phyloP scores from a whole-genome alignment of 1,284 basidiomycete genomes.

The Schizophyllum amplum region DNA sequence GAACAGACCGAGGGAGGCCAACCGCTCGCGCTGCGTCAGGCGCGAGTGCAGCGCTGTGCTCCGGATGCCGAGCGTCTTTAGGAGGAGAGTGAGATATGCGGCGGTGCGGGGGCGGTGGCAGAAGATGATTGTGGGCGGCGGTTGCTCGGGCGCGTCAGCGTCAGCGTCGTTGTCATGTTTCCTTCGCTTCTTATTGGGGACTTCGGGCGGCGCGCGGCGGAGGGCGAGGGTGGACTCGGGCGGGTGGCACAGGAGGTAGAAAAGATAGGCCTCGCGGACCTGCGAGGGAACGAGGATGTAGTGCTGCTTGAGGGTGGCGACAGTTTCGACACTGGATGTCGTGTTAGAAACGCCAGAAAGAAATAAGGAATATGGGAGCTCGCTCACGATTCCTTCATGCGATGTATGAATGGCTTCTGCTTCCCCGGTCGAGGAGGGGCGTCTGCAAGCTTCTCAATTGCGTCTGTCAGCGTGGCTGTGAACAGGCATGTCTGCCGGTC shows the following conservation, averaged over 20 bases:
- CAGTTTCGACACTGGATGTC: slow-evolving; percentile 71
- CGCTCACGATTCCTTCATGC: slow-evolving; percentile 71
- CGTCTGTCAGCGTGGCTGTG: slow-evolving; percentile 88
- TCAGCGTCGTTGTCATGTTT: slow-evolving; percentile 25
- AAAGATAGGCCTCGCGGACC: slow-evolving; percentile 90
- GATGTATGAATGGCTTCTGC: slow-evolving; percentile 80
- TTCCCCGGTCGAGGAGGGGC: slow-evolving; percentile 78
- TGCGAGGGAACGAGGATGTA: slow-evolving; percentile 95
- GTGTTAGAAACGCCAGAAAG: slow-evolving; percentile 1
- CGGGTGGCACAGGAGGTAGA: slow-evolving; percentile 83
- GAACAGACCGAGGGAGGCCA: slow-evolving; percentile 83
- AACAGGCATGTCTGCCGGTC: slow-evolving; percentile 94
- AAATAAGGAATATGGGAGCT: not conserved
- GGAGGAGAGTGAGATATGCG: slow-evolving; percentile 78
- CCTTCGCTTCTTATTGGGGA: slow-evolving; percentile 23
- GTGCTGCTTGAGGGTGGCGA: slow-evolving; percentile 77
- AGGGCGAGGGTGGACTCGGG: slow-evolving; percentile 69
- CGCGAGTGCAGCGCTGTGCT: slow-evolving; percentile 90
- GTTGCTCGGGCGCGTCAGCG: slow-evolving; percentile 53
- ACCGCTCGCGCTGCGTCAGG: slow-evolving; percentile 83
- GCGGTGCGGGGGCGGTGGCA: slow-evolving; percentile 83
- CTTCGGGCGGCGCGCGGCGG: slow-evolving; percentile 52
- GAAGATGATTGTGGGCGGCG: slow-evolving; percentile 94
- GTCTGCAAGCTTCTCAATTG: slow-evolving; percentile 76
- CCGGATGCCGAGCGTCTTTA: slow-evolving; percentile 76